These are phyloP conservation scores for Pleurotus pulmonarius DNA, from an alignment of 768 basidiomycete species.

Conservation along the genomic window DNA sequence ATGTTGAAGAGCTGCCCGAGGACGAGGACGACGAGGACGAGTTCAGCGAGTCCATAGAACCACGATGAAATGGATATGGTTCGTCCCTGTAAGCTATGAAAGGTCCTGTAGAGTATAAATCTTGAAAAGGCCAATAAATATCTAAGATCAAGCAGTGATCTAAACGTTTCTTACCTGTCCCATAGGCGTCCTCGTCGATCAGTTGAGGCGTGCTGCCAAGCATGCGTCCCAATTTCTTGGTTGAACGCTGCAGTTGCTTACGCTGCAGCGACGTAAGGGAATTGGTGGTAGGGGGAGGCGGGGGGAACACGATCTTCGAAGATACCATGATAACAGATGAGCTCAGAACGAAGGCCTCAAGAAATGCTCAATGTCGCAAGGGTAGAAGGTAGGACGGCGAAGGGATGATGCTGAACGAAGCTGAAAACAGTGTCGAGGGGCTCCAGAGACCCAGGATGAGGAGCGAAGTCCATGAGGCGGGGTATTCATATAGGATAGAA, in stretches of 20 bases:
- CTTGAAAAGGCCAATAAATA: neutral
- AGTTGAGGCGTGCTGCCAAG: conserved; percentile 42
- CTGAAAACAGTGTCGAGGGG: conserved; percentile 1
- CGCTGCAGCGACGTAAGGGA: conserved; percentile 30
- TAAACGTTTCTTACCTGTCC: conserved; percentile 4
- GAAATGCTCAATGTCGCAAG: no score
- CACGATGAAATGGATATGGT: conserved; percentile 1
- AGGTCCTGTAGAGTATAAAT: neutral
- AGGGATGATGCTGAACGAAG: neutral
- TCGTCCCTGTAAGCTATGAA: neutral
- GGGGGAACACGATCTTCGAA: conserved; percentile 16
- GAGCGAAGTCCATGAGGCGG: neutral
- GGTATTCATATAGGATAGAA: neutral
- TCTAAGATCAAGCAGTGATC: neutral
- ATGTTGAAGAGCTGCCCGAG: neutral
- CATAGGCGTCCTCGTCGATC: conserved; percentile 18
- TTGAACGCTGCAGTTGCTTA: conserved; percentile 32
- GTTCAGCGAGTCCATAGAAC: conserved; percentile 1
- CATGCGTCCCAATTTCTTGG: conserved; percentile 35
- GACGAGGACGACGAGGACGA: neutral
- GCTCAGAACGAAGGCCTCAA: no score
- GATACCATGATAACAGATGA: neutral
- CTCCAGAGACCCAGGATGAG: conserved; percentile 7
- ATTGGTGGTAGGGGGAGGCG: conserved; percentile 39
- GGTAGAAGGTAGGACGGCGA: no score